Percentiles rank a stretch among this genome's conserved stretches.
Conservation (phyloP, 2,329 filamentous ascomycete species). For the Diaporthe helianthi region DNA sequence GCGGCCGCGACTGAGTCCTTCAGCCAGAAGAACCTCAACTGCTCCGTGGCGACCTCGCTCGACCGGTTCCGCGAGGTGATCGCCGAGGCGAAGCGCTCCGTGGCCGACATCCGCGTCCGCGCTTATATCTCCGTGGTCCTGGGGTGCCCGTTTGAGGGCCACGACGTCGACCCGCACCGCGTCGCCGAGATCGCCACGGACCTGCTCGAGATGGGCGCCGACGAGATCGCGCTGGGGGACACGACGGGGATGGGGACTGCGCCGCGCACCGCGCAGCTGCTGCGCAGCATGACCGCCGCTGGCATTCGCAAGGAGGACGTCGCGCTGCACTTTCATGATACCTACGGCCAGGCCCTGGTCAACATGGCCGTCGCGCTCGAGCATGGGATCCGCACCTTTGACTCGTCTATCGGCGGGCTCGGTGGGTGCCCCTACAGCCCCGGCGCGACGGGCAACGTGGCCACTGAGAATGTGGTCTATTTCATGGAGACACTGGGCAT, state of each 20-base stretch:
- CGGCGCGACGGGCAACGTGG: slow-evolving; percentile 85
- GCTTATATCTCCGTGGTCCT: slow-evolving; percentile 84
- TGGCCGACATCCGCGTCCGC: slow-evolving; percentile 70
- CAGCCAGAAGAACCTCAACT: slow-evolving; percentile 83
- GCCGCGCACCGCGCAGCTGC: slow-evolving; percentile 69
- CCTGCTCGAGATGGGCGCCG: slow-evolving; percentile 84
- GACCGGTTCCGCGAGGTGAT: slow-evolving; percentile 75
- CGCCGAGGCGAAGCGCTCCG: slow-evolving; percentile 62
- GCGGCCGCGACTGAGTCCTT: slow-evolving; percentile 83
- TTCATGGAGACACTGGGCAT: slow-evolving; percentile 77
- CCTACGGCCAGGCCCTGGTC: slow-evolving; percentile 84
- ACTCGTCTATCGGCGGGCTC: slow-evolving; percentile 79
- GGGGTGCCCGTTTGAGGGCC: slow-evolving; percentile 78
- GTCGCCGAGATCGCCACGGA: slow-evolving; percentile 72
- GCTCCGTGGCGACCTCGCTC: slow-evolving; percentile 76
- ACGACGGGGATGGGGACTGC: slow-evolving; percentile 90
- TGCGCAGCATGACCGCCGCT: slow-evolving; percentile 69
- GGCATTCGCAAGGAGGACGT: slow-evolving; percentile 74
- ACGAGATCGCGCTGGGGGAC: slow-evolving; percentile 89
- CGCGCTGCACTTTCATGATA: slow-evolving; percentile 89
- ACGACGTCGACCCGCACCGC: slow-evolving; percentile 66
- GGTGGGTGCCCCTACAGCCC: slow-evolving; percentile 87
- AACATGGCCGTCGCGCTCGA: slow-evolving; percentile 81
- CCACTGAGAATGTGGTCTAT: slow-evolving; percentile 85
- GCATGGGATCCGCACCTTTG: slow-evolving; percentile 79